These are phyloP conservation scores for Tulasnella calospora DNA, from an alignment of 768 basidiomycete species.

Conservation along the genomic window DNA sequence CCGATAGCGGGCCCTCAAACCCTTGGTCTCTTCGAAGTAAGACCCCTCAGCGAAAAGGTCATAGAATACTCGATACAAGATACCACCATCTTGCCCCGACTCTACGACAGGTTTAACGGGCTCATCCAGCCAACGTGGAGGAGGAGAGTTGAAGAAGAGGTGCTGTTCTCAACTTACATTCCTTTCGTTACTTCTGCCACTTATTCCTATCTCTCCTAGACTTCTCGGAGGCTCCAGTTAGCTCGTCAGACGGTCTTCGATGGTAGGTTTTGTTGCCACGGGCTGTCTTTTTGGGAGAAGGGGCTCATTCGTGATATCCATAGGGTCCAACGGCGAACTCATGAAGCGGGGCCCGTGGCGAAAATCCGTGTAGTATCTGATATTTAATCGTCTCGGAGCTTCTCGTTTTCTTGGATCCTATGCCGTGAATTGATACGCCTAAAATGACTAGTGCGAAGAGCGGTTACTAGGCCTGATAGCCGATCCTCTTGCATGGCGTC, in stretches of 20 bases:
- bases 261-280: background rate
- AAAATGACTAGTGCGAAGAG: no score
- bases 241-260: constrained; percentile 23
- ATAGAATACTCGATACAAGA: constrained; percentile 26
- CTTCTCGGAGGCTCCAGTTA: constrained; percentile 24
- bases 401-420: no score
- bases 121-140: constrained; percentile 23
- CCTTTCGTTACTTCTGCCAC: background rate
- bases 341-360: background rate
- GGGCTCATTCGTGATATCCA: background rate
- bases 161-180: background rate
- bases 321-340: background rate
- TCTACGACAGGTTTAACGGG: constrained; percentile 18
- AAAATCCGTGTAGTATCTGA: background rate
- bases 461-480: no score
- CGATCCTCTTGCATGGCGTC: background rate
- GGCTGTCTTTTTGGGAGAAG: background rate
- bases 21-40: constrained; percentile 4
- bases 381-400: background rate
- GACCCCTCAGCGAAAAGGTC: constrained; percentile 21
- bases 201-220: background rate
- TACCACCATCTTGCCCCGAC: constrained; percentile 18
- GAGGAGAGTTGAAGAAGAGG: constrained; percentile 26
- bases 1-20: background rate
- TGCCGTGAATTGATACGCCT: no score